Evolutionary conservation across 371 early-diverging fungal species (phyloP).

Genomic region (Blakeslea trispora): DNA sequence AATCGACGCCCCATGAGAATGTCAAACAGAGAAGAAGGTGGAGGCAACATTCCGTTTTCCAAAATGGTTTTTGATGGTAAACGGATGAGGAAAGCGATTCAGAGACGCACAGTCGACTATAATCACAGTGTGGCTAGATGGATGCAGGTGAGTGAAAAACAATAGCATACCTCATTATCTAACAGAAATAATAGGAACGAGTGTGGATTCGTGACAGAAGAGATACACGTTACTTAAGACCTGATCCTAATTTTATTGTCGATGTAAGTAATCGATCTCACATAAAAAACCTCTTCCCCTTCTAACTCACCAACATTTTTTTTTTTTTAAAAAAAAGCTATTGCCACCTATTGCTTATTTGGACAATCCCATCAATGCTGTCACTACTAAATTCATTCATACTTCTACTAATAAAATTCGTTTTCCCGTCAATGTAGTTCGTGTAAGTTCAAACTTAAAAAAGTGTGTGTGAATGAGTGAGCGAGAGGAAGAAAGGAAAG

Average conservation of each 20-base stretch:
- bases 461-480: too few relatives aligned
- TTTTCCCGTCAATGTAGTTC: constrained; percentile 95
- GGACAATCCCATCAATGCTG: constrained; percentile 78
- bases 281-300: too few relatives aligned
- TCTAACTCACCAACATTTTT: too few relatives aligned
- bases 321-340: too few relatives aligned
- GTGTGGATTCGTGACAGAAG: constrained; percentile 66
- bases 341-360: constrained; percentile 80
- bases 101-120: constrained; percentile 95
- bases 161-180: constrained; percentile 5
- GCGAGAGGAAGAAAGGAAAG: too few relatives aligned
- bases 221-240: constrained; percentile 69
- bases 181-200: constrained; percentile 47
- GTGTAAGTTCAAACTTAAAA: constrained; percentile 67
- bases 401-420: constrained; percentile 97
- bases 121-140: constrained; percentile 85
- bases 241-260: constrained; percentile 85
- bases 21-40: constrained; percentile 16
- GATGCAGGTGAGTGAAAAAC: constrained; percentile 62
- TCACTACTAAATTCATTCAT: constrained; percentile 94
- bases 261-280: constrained; percentile 77
- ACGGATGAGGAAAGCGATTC: constrained; percentile 93
- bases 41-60: constrained; percentile 43
- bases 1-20: constrained; percentile 22
- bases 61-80: constrained; percentile 83